Evolutionary conservation across 257 asterid genomes (phyloP), one percentile per base, ranked within the genome.

Genomic region (Jaltomata sinuosa): DNA sequence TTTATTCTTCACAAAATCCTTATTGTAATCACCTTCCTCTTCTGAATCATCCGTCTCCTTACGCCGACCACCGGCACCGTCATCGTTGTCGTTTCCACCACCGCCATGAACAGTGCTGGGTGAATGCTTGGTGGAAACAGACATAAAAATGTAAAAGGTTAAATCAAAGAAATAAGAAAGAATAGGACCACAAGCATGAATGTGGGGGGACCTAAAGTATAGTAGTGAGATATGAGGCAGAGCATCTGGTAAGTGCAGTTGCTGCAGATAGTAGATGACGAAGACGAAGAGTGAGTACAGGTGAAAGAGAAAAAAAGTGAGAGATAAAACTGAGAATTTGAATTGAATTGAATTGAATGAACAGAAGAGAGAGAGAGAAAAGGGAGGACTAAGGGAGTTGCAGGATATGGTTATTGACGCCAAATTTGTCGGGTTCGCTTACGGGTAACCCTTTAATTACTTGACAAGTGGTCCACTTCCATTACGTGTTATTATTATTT

Each of bases 71-170:
- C 84, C 87, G 57, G 79, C 87, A 69, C 67, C 59, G 25, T 83
- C 68, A 0, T 80, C 87, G 59, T 40, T 67, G 21, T 78, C 83
- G 15, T 1, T 22, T 83, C 72, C 49, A 10, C 36, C 81, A 53
- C 10, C 69, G 16, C 40, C 65, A 62, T 27, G 79, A 61, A 47
- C 53, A 21, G 32, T 29, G 34, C 79, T n/a, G 29, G 87, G 80
- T 53, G 34, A 87, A 22, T 90, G 88, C 55, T 65, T 88, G 76
- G 79, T 84, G 49, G 84, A 49, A 45, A 81, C 94, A 86, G 98
- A 93, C 99, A 95, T 95, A 84, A 88, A 57, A 5, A 36, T 22
- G 12, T 29, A 38, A 1, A 11, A 53, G 1, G 1, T 42, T 12
- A 29, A 11, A 4, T 34, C 83, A 38, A 19, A 22, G 40, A 49